phyloP scores from a whole-genome alignment of 148 eudicot genomes.

The Salicornia ramosissima region DNA sequence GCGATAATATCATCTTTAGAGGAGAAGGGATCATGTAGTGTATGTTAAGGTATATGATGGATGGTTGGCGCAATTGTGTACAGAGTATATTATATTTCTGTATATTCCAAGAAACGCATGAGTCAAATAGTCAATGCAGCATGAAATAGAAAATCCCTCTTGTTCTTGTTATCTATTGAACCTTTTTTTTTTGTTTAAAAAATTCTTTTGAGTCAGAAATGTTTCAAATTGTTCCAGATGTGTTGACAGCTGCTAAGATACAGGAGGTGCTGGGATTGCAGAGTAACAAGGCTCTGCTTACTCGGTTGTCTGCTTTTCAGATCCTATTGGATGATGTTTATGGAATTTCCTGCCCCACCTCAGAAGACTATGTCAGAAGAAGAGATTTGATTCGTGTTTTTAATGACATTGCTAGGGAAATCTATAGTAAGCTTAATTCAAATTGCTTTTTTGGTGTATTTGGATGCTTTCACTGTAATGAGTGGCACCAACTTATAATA shows the following conservation, averaged over 20 bases:
- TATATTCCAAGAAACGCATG: neutral
- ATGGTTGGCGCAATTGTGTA: no score
- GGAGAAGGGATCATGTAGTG: no score
- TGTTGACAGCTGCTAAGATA: slow-evolving; percentile 40
- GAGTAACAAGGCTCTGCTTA: slow-evolving; percentile 27
- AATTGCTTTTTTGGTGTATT: neutral
- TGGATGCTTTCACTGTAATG: neutral
- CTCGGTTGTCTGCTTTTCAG: slow-evolving; percentile 35
- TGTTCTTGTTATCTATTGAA: neutral
- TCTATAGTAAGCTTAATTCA: slow-evolving; percentile 47
- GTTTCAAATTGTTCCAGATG: slow-evolving; percentile 33
- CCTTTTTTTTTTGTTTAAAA: neutral
- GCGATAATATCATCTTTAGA: no score
- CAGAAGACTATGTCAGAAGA: slow-evolving; percentile 55
- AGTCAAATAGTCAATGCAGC: neutral
- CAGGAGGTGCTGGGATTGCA: slow-evolving; percentile 40
- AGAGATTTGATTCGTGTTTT: slow-evolving; percentile 60
- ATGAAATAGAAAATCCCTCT: neutral
- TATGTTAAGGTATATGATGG: no score
- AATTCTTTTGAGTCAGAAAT: neutral
- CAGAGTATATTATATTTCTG: neutral
- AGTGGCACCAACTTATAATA: neutral
- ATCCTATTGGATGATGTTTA: slow-evolving; percentile 46
- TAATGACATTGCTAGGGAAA: slow-evolving; percentile 70
- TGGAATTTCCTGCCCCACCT: slow-evolving; percentile 43